Conservation (phyloP, 805 yeast genomes). For the Grigorovia humatica region DNA sequence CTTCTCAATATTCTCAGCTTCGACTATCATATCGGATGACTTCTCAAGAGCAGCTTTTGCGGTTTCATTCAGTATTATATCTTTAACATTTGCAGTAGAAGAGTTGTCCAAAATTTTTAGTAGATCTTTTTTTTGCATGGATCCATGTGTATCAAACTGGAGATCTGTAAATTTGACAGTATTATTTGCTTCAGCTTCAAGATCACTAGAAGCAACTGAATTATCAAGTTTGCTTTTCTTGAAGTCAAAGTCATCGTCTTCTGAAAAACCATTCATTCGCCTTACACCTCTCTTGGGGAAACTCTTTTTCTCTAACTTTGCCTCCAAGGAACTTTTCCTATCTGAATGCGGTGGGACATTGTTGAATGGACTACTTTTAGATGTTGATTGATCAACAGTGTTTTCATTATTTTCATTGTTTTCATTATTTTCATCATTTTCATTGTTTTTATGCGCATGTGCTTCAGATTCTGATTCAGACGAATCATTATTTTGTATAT, state of each 20-base stretch:
- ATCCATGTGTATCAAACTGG: not conserved
- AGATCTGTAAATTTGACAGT: constrained; percentile 6
- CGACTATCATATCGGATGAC: not conserved
- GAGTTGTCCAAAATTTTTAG: constrained; percentile 4
- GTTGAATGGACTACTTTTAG: constrained; percentile 7
- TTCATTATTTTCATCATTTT: not conserved
- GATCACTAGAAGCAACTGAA: not conserved
- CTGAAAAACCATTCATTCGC: constrained; percentile 11
- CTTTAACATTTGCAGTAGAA: not conserved
- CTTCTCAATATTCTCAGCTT: not conserved
- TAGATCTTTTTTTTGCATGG: constrained; percentile 5
- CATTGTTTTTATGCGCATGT: not conserved
- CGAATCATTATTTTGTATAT: constrained; percentile 8
- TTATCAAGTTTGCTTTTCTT: not conserved
- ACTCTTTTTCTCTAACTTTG: constrained; percentile 12
- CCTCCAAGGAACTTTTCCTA: constrained; percentile 21
- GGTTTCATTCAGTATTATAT: not conserved
- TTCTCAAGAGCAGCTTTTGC: not conserved
- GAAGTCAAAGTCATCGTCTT: constrained; percentile 1
- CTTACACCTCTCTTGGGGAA: constrained; percentile 8
- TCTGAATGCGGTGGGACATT: constrained; percentile 3
- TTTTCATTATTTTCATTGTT: not conserved
- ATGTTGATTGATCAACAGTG: constrained; percentile 1
- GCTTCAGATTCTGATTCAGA: not conserved
- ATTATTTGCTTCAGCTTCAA: constrained; percentile 3